Conservation (phyloP, 257 asterid genomes). For the Solanum sejunctum region DNA sequence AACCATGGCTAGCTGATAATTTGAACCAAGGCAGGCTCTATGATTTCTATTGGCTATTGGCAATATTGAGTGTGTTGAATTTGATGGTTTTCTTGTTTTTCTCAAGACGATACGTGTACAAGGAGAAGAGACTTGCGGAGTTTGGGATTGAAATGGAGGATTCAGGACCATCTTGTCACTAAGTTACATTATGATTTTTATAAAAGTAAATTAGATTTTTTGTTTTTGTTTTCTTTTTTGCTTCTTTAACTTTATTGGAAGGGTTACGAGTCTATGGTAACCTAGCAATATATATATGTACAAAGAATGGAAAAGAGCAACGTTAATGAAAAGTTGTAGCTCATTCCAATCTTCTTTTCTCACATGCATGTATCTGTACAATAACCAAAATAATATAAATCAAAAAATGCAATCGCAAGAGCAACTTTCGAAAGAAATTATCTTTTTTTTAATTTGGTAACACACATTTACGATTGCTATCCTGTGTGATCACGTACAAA, state of each 20-base stretch:
- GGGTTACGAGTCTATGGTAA: not conserved
- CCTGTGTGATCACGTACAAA: not conserved
- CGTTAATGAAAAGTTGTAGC: not conserved
- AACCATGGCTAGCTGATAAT: slow-evolving; percentile 72
- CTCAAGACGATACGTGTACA: slow-evolving; percentile 62
- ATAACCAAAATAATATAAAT: not conserved
- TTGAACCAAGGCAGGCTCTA: slow-evolving; percentile 60
- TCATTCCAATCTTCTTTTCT: not conserved
- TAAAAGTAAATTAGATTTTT: not conserved
- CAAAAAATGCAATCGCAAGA: not conserved
- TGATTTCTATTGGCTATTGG: slow-evolving; percentile 67
- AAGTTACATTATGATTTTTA: not conserved
- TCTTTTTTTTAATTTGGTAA: not conserved
- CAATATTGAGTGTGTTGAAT: slow-evolving; percentile 41
- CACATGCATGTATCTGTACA: not conserved
- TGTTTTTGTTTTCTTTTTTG: not conserved
- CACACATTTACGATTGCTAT: not conserved
- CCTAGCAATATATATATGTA: not conserved
- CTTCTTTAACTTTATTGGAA: not conserved
- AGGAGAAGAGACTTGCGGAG: slow-evolving; percentile 66
- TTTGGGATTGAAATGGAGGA: slow-evolving; percentile 62
- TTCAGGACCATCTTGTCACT: slow-evolving; percentile 25
- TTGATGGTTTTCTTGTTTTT: slow-evolving; percentile 29
- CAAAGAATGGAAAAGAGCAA: not conserved
- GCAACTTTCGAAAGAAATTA: not conserved